Conservation (phyloP, 2,329 filamentous ascomycete species). For the Penicillium corylophilum region DNA sequence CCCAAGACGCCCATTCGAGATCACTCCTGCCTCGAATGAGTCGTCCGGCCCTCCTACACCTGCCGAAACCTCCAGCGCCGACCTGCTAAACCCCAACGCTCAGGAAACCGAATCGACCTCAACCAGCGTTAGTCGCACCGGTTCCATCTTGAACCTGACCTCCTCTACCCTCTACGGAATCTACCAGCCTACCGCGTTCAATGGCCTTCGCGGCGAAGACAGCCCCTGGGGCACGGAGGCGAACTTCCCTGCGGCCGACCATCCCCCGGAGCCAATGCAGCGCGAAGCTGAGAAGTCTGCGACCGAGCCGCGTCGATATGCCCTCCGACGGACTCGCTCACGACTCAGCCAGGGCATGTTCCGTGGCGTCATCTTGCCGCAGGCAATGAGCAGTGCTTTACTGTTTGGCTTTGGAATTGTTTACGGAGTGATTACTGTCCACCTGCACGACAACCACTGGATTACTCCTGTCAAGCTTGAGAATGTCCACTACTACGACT, state of each 20-base stretch:
- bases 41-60: conserved; percentile 44
- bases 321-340: conserved; percentile 35
- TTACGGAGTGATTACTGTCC: conserved; percentile 78
- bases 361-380: conserved; percentile 51
- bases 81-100: conserved; percentile 34
- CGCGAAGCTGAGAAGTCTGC: conserved; percentile 39
- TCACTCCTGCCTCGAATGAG: conserved; percentile 50
- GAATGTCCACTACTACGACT: conserved; percentile 51
- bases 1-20: conserved; percentile 69
- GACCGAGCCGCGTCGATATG: conserved; percentile 26
- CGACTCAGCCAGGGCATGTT: conserved; percentile 40
- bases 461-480: conserved; percentile 63
- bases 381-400: conserved; percentile 59
- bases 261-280: conserved; percentile 30
- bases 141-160: conserved; percentile 82
- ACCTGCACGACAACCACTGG: conserved; percentile 68
- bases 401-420: conserved; percentile 77
- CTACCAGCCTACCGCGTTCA: conserved; percentile 68
- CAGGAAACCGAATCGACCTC: conserved; percentile 32
- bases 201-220: conserved; percentile 56
- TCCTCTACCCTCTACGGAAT: conserved; percentile 89
- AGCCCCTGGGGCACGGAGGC: conserved; percentile 80
- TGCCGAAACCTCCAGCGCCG: conserved; percentile 35
- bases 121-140: conserved; percentile 61
- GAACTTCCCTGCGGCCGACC: conserved; percentile 60